Evolutionary conservation across 176 grass and related monocot species (phyloP), one percentile per base, ranked within the genome.

Genomic region (Luzula sylvatica): DNA sequence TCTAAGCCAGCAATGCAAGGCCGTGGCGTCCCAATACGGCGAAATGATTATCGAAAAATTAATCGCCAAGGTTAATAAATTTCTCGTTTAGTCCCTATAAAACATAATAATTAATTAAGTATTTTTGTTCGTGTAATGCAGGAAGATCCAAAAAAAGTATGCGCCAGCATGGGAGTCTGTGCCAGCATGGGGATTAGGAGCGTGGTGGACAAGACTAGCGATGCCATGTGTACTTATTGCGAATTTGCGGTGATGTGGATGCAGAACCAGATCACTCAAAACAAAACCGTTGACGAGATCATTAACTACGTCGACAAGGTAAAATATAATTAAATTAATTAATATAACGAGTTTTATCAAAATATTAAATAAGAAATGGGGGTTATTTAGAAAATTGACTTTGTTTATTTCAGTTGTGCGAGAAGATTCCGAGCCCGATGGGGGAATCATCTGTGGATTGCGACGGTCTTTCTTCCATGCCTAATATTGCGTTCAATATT

Each of bases 401-500:
- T n/a, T n/a, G n/a, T 50, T 44, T 14, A 7, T 50, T 46, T 43
- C 69, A 80, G 77, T 55, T 80, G 50, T 80, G 77, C 0, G 77
- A 80, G 18, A 53, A 64, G 49, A 20, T 80, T 47, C 77, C 70
- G 27, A 80, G 55, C 50, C 77, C 50, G 8, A 63, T 69, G 70
- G 77, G 77, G 3, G 70, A 74, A 63, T 74, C 77, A 50, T 40
- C 56, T 74, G 70, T 80, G 12, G 77, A 80, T 30, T 80, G 77
- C 49, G 29, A 65, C 27, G 63, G 56, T 56, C 23, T 80, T 52
- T 18, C 69, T 48, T 74, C 64, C n/a, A 74, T 80, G 77, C 77
- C 77, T 17, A 41, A 30, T 52, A 25, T 80, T 62, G 46, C 76
- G 48, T 80, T 80, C 76, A 80, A 53, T n/a, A 62, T 80, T 21